Conservation (phyloP, 768 basidiomycete genomes). For the Crepidotus variabilis region DNA sequence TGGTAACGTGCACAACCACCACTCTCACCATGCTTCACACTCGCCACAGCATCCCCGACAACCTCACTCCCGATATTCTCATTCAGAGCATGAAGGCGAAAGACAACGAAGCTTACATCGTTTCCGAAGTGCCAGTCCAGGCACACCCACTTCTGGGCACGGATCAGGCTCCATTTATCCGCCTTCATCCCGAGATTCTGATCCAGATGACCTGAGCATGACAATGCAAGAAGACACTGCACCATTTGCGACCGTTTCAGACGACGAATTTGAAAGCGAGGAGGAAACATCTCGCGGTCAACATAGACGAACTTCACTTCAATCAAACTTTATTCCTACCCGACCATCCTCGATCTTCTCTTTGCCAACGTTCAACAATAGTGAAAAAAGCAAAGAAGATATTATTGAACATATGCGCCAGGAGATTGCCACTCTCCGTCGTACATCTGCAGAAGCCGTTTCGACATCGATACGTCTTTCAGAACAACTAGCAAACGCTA, state of each 20-base stretch:
- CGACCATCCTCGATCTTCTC: constrained; percentile 27
- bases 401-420: constrained; percentile 60
- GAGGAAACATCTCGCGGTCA: constrained; percentile 52
- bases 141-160: constrained; percentile 15
- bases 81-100: constrained; percentile 5
- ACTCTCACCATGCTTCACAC: constrained; percentile 2
- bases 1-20: background rate
- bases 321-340: constrained; percentile 30
- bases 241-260: constrained; percentile 29
- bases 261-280: constrained; percentile 65
- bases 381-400: constrained; percentile 34
- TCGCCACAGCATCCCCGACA: background rate
- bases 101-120: constrained; percentile 4
- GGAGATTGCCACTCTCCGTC: constrained; percentile 60
- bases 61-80: constrained; percentile 1
- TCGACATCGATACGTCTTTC: constrained; percentile 61
- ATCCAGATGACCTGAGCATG: constrained; percentile 34
- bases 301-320: constrained; percentile 28
- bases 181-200: constrained; percentile 32
- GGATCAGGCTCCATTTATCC: constrained; percentile 14
- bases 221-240: constrained; percentile 31
- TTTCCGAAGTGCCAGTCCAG: constrained; percentile 10
- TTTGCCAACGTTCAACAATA: constrained; percentile 40
- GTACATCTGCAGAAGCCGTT: constrained; percentile 66
- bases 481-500: constrained; percentile 65